A percentile compares a stretch with the other conserved stretches of the same genome.
Evolutionary conservation across 148 eudicot genomes (phyloP).

Genomic region (Polygonum aviculare): DNA sequence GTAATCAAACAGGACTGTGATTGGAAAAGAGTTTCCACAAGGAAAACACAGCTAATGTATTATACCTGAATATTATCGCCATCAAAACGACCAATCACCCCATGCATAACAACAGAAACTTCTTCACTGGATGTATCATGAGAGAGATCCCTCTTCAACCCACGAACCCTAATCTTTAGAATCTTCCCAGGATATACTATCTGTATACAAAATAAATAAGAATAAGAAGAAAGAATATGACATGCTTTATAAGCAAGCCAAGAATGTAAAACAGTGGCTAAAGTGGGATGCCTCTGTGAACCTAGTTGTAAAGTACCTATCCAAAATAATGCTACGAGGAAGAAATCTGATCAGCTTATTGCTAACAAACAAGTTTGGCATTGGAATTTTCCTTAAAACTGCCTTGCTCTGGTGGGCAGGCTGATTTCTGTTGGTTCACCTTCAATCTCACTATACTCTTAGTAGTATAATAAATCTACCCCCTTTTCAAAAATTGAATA

Average conservation of each 20-base stretch:
- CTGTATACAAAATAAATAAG: conserved; percentile 25
- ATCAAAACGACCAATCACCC: conserved; percentile 81
- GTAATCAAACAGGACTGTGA: background rate
- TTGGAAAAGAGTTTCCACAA: background rate
- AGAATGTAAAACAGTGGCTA: background rate
- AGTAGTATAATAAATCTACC: too few species aligned
- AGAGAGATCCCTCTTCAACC: conserved; percentile 55
- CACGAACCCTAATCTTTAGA: conserved; percentile 72
- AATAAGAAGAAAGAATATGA: background rate
- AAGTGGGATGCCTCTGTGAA: background rate
- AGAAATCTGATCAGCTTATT: background rate
- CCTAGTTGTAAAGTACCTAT: background rate
- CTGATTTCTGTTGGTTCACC: too few species aligned
- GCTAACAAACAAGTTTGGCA: background rate
- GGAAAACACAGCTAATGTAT: background rate
- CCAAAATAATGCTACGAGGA: background rate
- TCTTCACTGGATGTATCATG: conserved; percentile 79
- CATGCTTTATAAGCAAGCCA: background rate
- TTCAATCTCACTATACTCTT: too few species aligned
- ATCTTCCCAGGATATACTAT: conserved; percentile 60
- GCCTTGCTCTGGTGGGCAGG: background rate
- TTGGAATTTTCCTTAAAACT: background rate
- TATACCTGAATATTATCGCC: conserved; percentile 85
- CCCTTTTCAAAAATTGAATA: too few species aligned
- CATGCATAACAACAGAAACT: conserved; percentile 74